Base-by-base conservation (phyloP, 768 basidiomycete species). In the Zangia roseola region DNA sequence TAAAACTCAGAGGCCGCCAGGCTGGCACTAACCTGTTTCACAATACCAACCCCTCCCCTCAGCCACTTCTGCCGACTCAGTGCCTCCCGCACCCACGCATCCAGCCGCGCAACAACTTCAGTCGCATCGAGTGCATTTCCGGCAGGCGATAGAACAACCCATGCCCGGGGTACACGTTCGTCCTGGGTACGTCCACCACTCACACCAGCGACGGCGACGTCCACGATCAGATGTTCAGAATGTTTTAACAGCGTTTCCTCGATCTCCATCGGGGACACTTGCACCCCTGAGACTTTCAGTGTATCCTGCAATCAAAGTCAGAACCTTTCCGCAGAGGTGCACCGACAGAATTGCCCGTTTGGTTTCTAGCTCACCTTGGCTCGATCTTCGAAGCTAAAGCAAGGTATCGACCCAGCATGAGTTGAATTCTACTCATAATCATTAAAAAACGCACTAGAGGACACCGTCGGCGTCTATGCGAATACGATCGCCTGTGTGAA, bases 211-310 rank as follows among this genome's bases (percentile, higher is more conserved):
- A 91, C 89, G 1, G 77, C 74, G 10, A 73, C 85, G 53, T 91
- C 90, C 7, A 62, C 66, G 49, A 91, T 77, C 39, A 89, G 74
- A 13, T 70, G 69, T 7, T 75, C 74, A 0, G 88, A 84, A 35
- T 91, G 80, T 0, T 72, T 72, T n/a, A 83, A 73, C 2, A 91
- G 69, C 20, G 75, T 76, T 24, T 80, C 73, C 61, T 91, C 90
- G 43, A 91, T 84, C 61, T 92, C 89, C 16, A 78, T 76, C 0
- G 89, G 90, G 0, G 90, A 88, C 0, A 91, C 90, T 65, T 91
- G 90, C 41, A 72, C 73, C 4, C 89, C 90, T 0, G 86, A 88
- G 2, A 92, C 76, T 61, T 92, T 92, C n/a, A 92, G 73, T 0
- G 82, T 89, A 58, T 91, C 90, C 83, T 88, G 23, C 20, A n/a